Percentiles rank a stretch among this genome's conserved stretches.
Evolutionary conservation across 495 filamentous ascomycete genomes (phyloP).

Genomic region (Neurospora sublineolata): DNA sequence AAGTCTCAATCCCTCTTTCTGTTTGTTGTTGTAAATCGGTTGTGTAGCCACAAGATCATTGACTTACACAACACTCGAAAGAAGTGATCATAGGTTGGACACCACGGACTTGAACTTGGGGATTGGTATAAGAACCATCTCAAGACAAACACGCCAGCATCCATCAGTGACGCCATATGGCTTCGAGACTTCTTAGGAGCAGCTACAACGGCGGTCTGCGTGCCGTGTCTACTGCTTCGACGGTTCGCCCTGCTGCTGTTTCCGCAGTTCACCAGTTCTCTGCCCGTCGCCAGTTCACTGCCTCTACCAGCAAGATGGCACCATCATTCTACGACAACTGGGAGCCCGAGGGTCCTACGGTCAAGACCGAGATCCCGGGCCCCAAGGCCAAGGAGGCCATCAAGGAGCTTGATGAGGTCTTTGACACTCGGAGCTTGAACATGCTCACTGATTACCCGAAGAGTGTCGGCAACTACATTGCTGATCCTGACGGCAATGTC

Average conservation of each 20-base stretch:
- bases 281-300: slow-evolving; percentile 16
- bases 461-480: slow-evolving; percentile 67
- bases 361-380: slow-evolving; percentile 76
- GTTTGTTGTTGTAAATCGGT: neutral
- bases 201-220: neutral
- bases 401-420: slow-evolving; percentile 60
- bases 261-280: neutral
- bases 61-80: neutral
- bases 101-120: neutral
- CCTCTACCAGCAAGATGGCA: slow-evolving; percentile 24
- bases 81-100: neutral
- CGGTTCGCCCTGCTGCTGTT: neutral
- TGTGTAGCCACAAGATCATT: neutral
- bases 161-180: neutral
- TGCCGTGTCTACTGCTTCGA: neutral
- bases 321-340: slow-evolving; percentile 46
- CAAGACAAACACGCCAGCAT: neutral
- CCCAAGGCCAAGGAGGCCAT: slow-evolving; percentile 60
- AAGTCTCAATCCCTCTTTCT: neutral
- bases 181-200: neutral
- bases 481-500: slow-evolving; percentile 78
- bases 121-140: neutral
- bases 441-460: slow-evolving; percentile 77
- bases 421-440: slow-evolving; percentile 87
- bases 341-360: slow-evolving; percentile 63